Conservation (phyloP, 495 filamentous ascomycete species). For the Neurospora sp. region DNA sequence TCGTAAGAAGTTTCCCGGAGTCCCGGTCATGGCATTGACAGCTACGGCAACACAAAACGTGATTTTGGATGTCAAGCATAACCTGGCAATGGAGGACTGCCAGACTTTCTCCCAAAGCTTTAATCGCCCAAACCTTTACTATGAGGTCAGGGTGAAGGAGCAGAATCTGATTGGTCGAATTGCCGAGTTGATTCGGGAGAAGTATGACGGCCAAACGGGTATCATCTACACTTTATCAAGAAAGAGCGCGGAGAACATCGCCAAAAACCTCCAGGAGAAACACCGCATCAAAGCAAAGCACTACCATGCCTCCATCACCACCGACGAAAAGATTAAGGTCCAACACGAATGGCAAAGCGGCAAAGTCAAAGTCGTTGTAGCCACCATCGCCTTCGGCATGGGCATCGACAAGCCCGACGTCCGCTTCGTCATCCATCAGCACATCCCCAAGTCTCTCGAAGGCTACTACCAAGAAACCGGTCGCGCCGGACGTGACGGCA, state of each 20-base stretch:
- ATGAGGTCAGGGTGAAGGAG: conserved; percentile 58
- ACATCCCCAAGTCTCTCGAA: conserved; percentile 88
- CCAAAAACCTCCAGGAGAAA: conserved; percentile 49
- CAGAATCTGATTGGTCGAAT: conserved; percentile 52
- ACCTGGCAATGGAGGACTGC: conserved; percentile 70
- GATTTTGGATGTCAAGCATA: conserved; percentile 77
- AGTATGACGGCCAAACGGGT: conserved; percentile 63
- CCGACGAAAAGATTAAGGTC: conserved; percentile 50
- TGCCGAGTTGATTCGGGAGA: conserved; percentile 54
- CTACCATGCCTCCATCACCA: conserved; percentile 73
- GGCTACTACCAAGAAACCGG: conserved; percentile 98
- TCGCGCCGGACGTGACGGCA: conserved; percentile 84
- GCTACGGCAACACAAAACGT: conserved; percentile 93
- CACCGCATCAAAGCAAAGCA: conserved; percentile 63
- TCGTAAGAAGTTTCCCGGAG: conserved; percentile 54
- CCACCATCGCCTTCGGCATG: conserved; percentile 99
- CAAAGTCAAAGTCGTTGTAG: conserved; percentile 77
- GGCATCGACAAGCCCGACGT: conserved; percentile 96
- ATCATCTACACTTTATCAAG: conserved; percentile 93
- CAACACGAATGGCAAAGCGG: conserved; percentile 79
- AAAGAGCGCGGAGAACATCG: conserved; percentile 69
- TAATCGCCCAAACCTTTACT: conserved; percentile 84
- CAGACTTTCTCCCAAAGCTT: conserved; percentile 80
- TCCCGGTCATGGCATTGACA: conserved; percentile 89
- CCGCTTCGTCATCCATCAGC: conserved; percentile 88